A percentile compares a stretch with the other conserved stretches of the same genome.
phyloP scores from a whole-genome alignment of 2,329 filamentous ascomycete genomes.

The Sporothrix curviconia region DNA sequence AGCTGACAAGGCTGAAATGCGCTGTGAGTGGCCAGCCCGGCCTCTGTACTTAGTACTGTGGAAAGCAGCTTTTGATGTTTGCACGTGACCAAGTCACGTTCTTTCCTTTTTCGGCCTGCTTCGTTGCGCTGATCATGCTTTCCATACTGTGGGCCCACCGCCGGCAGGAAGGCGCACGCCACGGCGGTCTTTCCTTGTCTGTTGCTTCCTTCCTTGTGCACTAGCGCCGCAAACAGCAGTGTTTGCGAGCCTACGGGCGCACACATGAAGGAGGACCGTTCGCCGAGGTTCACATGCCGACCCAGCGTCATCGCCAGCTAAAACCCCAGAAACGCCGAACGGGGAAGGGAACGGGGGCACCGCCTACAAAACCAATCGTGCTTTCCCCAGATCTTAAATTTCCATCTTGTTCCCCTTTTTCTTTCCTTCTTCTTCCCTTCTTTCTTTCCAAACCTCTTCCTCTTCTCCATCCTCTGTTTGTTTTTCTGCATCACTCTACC shows the following conservation, averaged over 20 bases:
- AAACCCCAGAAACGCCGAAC: conserved; percentile 14
- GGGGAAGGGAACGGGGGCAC: conserved; percentile 6
- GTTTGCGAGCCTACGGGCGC: not conserved
- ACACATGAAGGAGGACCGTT: conserved; percentile 12
- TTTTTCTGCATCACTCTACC: not conserved
- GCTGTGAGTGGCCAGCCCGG: conserved; percentile 12
- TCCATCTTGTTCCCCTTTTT: not conserved
- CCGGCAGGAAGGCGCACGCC: not conserved
- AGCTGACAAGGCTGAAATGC: conserved; percentile 13
- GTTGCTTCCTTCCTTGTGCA: no score
- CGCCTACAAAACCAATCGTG: conserved; percentile 6
- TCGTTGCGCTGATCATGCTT: no score
- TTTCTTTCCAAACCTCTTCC: not conserved
- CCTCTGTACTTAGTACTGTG: no score
- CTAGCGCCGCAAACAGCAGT: conserved; percentile 4
- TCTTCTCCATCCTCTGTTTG: not conserved
- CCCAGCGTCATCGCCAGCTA: conserved; percentile 13
- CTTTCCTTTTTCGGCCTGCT: no score
- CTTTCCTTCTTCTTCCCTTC: not conserved
- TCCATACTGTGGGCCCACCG: not conserved
- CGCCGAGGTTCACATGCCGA: conserved; percentile 17
- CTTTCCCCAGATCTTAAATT: conserved; percentile 13
- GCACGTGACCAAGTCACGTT: no score
- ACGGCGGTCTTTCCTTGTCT: no score
- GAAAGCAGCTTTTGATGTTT: no score